Percentiles rank a stretch among this genome's conserved stretches.
Conservation (phyloP, 257 asterid genomes). For the Primulina tabacum region DNA sequence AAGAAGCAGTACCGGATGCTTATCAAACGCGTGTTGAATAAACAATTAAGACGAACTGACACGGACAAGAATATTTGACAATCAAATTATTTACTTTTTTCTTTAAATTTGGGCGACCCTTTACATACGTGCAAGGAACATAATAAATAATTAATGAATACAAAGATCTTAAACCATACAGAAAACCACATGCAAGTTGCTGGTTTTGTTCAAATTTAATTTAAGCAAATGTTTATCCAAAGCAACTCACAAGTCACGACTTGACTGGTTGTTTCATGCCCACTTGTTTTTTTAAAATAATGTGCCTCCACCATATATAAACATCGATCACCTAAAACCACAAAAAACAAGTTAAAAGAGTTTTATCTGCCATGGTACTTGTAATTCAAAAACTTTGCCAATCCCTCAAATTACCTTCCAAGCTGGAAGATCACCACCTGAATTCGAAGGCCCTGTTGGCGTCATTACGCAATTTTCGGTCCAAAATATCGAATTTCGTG, state of each 20-base stretch:
- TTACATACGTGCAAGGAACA: too few relatives aligned
- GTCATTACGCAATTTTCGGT: slow-evolving; percentile 38
- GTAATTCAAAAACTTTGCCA: slow-evolving; percentile 36
- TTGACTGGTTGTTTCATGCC: background rate
- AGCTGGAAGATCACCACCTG: slow-evolving; percentile 28
- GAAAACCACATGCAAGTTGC: background rate
- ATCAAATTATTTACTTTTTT: too few relatives aligned
- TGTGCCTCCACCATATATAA: background rate
- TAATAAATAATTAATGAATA: too few relatives aligned
- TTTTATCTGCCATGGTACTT: slow-evolving; percentile 38
- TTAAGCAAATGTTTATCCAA: background rate
- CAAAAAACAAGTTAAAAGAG: background rate
- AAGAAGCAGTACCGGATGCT: background rate
- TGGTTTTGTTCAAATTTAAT: background rate
- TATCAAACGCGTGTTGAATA: too few relatives aligned
- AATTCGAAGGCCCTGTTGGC: slow-evolving; percentile 30
- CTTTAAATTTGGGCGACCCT: background rate
- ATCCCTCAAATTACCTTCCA: slow-evolving; percentile 33
- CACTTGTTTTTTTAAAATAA: background rate
- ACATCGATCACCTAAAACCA: background rate
- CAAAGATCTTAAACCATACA: background rate
- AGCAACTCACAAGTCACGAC: background rate
- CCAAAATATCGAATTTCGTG: slow-evolving; percentile 36
- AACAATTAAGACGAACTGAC: too few relatives aligned
- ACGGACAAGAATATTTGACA: background rate